These are phyloP conservation scores for Mycena galopus DNA, from an alignment of 768 basidiomycete species.

Conservation along the genomic window DNA sequence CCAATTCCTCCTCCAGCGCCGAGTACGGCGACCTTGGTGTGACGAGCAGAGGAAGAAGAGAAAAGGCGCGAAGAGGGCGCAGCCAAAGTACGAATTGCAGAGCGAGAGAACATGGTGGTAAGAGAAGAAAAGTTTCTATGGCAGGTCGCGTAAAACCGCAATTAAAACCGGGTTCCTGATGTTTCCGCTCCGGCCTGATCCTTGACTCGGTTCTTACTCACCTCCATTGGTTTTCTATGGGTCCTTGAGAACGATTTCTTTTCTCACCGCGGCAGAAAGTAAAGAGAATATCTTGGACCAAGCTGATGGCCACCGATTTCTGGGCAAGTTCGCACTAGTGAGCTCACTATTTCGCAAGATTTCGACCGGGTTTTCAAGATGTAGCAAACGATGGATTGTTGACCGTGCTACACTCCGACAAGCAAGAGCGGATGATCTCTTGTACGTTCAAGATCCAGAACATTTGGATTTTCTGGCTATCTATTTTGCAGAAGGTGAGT, in stretches of 20 bases:
- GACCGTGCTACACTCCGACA: constrained; percentile 81
- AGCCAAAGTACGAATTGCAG: constrained; percentile 69
- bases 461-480: constrained; percentile 85
- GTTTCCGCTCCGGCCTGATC: neutral
- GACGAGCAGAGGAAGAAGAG: constrained; percentile 78
- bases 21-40: constrained; percentile 94
- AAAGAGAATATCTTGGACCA: too few species aligned
- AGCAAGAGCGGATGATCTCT: constrained; percentile 83
- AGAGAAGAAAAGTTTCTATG: constrained; percentile 23
- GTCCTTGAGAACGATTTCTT: too few species aligned
- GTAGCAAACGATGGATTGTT: constrained; percentile 92
- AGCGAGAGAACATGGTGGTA: constrained; percentile 74
- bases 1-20: constrained; percentile 99
- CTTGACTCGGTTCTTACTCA: neutral
- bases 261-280: too few species aligned
- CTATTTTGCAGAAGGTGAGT: constrained; percentile 87
- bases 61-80: constrained; percentile 73
- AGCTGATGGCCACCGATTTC: constrained; percentile 33
- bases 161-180: too few species aligned
- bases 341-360: neutral
- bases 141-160: neutral
- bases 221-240: too few species aligned
- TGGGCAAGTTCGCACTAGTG: constrained; percentile 31
- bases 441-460: constrained; percentile 84
- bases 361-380: neutral